phyloP scores from a whole-genome alignment of 495 filamentous ascomycete species.

The Penicillium riverlandense region DNA sequence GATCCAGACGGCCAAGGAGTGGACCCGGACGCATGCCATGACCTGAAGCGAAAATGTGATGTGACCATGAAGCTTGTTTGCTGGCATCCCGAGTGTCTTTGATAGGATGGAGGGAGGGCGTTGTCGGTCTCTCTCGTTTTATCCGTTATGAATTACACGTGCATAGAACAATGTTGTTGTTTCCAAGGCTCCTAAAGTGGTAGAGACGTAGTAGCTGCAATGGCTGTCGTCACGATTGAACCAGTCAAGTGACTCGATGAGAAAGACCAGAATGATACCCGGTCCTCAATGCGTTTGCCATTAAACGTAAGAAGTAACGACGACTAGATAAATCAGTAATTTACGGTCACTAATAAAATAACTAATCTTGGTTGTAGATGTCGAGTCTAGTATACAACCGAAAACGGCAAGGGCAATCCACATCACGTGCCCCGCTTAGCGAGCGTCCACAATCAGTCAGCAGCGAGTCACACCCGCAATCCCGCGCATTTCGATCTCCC shows the following conservation, averaged over 20 bases:
- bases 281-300: too few species aligned
- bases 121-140: too few species aligned
- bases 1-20: conserved; percentile 82
- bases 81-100: not conserved
- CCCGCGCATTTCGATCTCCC: conserved; percentile 33
- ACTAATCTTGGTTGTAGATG: not conserved
- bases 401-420: conserved; percentile 32
- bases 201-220: too few species aligned
- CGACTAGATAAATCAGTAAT: too few species aligned
- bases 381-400: not conserved
- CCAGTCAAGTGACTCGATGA: too few species aligned
- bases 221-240: too few species aligned
- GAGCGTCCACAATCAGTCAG: conserved; percentile 43
- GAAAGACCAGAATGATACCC: too few species aligned
- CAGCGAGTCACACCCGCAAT: conserved; percentile 26
- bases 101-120: not conserved
- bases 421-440: conserved; percentile 41
- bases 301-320: too few species aligned
- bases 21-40: conserved; percentile 76
- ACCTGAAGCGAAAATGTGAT: conserved; percentile 28
- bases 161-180: too few species aligned
- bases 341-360: too few species aligned
- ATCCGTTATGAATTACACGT: too few species aligned
- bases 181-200: too few species aligned
- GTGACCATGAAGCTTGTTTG: conserved; percentile 30